Percentiles rank a stretch among this genome's conserved stretches.
These are phyloP conservation scores for Phytophthora fragariaefolia DNA, from an alignment of 352 stramenopile species.

Conservation along the genomic window DNA sequence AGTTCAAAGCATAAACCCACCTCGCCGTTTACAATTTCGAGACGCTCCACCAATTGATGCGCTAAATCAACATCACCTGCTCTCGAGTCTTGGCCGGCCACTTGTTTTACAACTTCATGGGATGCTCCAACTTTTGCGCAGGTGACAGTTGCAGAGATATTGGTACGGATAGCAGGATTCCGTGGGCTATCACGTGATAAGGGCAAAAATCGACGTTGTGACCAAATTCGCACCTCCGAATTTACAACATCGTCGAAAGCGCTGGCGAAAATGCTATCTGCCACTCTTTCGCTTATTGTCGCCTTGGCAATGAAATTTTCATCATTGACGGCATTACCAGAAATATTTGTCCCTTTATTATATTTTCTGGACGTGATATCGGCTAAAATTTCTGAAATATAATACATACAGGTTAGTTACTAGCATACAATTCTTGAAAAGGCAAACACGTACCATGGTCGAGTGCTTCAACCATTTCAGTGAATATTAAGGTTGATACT, in stretches of 20 bases:
- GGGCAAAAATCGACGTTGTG: not conserved
- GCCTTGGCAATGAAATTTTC: too few species aligned
- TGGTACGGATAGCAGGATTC: not conserved
- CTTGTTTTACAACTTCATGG: not conserved
- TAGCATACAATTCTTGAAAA: not conserved
- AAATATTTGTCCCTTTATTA: not conserved
- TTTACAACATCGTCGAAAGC: conserved; percentile 21
- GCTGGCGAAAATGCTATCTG: conserved; percentile 22
- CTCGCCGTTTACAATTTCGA: conserved; percentile 32
- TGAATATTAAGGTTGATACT: conserved; percentile 32
- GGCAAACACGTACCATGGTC: conserved; percentile 23
- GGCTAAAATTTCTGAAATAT: conserved; percentile 19
- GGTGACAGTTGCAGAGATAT: not conserved
- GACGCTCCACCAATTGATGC: conserved; percentile 13
- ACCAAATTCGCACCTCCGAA: conserved; percentile 31
- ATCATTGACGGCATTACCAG: too few species aligned
- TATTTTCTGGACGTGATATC: not conserved
- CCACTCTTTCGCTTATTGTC: conserved; percentile 12
- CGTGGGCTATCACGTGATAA: not conserved
- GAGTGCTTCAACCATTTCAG: conserved; percentile 26
- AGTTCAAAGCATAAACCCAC: not conserved
- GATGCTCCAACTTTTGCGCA: not conserved
- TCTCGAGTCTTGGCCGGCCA: not conserved
- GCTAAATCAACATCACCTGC: conserved; percentile 2
- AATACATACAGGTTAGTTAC: not conserved